phyloP scores from a whole-genome alignment of 305 asterid species.

The Ilex paraguariensis region DNA sequence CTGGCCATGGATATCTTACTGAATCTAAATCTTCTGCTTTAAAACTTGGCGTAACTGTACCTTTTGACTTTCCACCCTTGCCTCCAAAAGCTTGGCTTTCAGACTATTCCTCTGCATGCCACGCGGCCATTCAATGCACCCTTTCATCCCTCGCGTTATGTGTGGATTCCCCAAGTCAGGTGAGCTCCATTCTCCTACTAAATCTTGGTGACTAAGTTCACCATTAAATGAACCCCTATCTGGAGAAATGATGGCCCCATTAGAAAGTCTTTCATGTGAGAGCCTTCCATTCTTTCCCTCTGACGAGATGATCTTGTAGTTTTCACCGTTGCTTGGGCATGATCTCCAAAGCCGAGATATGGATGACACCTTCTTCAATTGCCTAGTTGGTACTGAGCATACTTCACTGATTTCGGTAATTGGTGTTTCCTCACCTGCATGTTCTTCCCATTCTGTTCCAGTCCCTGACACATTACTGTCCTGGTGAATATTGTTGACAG shows the following conservation, averaged over 20 bases:
- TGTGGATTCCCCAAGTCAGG: conserved; percentile 56
- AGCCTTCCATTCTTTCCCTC: conserved; percentile 58
- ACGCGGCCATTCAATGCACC: conserved; percentile 90
- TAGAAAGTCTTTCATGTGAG: conserved; percentile 36
- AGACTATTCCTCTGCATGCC: conserved; percentile 59
- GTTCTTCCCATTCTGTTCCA: conserved; percentile 46
- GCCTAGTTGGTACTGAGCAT: conserved; percentile 34
- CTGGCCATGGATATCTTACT: no score
- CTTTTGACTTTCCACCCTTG: conserved; percentile 79
- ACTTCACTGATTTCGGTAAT: conserved; percentile 27
- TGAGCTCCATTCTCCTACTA: conserved; percentile 29
- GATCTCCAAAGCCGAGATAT: conserved; percentile 73
- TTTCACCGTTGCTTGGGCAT: conserved; percentile 48
- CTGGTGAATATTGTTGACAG: conserved; percentile 32
- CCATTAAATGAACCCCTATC: conserved; percentile 12
- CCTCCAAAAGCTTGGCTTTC: conserved; percentile 76
- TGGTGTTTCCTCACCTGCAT: conserved; percentile 41
- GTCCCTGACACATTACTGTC: conserved; percentile 44
- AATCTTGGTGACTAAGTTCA: conserved; percentile 5
- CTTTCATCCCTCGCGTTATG: conserved; percentile 57
- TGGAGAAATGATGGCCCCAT: conserved; percentile 29
- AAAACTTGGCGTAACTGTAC: conserved; percentile 85
- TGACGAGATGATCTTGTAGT: conserved; percentile 46
- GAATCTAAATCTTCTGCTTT: conserved; percentile 50
- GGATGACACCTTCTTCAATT: conserved; percentile 52